These are phyloP conservation scores for Candida insectalens DNA, from an alignment of 805 yeast species.

Conservation along the genomic window DNA sequence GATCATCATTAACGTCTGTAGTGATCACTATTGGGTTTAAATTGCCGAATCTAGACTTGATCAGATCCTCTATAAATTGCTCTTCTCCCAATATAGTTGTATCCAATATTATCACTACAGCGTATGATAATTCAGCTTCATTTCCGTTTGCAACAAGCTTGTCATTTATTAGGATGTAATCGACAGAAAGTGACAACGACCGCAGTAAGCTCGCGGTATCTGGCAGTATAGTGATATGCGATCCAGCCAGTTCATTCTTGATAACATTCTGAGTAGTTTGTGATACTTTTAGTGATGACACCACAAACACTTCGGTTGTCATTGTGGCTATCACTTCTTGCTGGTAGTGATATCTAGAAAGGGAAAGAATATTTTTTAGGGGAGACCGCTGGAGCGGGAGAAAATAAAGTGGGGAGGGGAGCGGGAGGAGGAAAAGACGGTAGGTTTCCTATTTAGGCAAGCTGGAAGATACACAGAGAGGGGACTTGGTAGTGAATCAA, in stretches of 20 bases:
- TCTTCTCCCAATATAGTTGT: not conserved
- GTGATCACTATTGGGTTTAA: conserved; percentile 1
- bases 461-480: not conserved
- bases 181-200: not conserved
- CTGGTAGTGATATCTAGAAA: too few relatives aligned
- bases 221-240: conserved; percentile 1
- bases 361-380: too few relatives aligned
- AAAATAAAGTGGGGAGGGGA: too few relatives aligned
- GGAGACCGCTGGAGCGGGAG: too few relatives aligned
- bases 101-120: not conserved
- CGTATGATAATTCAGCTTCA: conserved; percentile 1
- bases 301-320: too few relatives aligned
- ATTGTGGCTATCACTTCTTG: too few relatives aligned
- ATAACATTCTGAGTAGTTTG: too few relatives aligned
- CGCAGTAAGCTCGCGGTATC: not conserved
- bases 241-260: not conserved
- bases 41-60: not conserved
- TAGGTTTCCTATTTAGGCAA: not conserved
- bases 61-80: not conserved
- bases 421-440: too few relatives aligned
- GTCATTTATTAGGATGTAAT: not conserved
- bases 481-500: too few relatives aligned
- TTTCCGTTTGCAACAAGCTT: not conserved
- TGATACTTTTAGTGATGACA: too few relatives aligned
- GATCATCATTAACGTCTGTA: not conserved